A percentile compares a stretch with the other conserved stretches of the same genome.
phyloP scores from a whole-genome alignment of 148 eudicot species.

The Drosera capensis region DNA sequence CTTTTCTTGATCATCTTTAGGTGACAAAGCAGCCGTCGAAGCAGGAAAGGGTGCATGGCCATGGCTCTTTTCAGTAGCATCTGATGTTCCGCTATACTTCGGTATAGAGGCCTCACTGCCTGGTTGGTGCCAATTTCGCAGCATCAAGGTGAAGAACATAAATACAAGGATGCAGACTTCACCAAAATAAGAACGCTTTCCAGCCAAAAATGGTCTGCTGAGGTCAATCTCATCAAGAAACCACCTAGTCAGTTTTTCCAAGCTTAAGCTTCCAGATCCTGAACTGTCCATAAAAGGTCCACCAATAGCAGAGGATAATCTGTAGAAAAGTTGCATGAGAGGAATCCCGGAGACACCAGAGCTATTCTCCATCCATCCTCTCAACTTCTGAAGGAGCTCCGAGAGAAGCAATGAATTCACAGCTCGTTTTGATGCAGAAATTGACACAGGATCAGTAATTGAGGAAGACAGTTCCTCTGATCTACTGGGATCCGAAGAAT shows the following conservation, averaged over 20 bases:
- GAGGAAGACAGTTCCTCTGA: constrained; percentile 64
- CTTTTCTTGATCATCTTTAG: constrained; percentile 60
- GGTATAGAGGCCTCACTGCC: constrained; percentile 55
- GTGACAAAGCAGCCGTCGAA: constrained; percentile 20
- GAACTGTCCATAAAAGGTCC: constrained; percentile 85
- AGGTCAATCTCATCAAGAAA: constrained; percentile 78
- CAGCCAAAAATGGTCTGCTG: constrained; percentile 54
- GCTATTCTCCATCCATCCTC: constrained; percentile 94
- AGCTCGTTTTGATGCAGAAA: constrained; percentile 94
- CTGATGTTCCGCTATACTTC: constrained; percentile 56
- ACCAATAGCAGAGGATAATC: constrained; percentile 90
- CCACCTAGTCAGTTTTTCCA: constrained; percentile 88
- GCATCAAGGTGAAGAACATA: constrained; percentile 97
- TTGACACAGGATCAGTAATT: constrained; percentile 69
- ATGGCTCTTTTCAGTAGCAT: constrained; percentile 45
- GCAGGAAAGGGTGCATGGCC: constrained; percentile 26
- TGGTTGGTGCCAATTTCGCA: constrained; percentile 98
- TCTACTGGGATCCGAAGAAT: constrained; percentile 69
- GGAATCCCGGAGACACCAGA: constrained; percentile 87
- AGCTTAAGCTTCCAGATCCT: constrained; percentile 61
- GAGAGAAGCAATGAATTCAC: constrained; percentile 85
- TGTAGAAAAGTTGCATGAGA: constrained; percentile 86
- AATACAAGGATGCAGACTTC: constrained; percentile 81
- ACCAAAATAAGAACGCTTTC: constrained; percentile 61
- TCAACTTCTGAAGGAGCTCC: constrained; percentile 73